Base-by-base conservation (phyloP, 2,329 filamentous ascomycete genomes). In the Clonostachys byssicola region DNA sequence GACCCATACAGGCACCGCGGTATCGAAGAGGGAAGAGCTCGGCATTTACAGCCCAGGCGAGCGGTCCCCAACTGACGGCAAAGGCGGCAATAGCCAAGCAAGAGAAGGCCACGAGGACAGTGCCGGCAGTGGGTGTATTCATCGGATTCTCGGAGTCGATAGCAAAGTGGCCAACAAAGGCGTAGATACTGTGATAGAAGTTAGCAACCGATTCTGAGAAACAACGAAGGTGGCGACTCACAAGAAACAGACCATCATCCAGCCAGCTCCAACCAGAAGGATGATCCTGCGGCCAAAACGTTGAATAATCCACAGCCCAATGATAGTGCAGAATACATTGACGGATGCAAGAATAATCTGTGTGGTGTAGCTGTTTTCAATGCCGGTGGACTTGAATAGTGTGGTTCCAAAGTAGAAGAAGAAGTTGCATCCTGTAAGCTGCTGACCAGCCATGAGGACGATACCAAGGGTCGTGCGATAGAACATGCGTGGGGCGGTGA, bases 11-110 rank as follows among this genome's bases (percentile, higher is more conserved):
- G 47, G 67, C 68, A 35, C 73, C 72, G 45, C 77, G 70, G 58
- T 80, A 79, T 7, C 80, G 72, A 3, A 74, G 68, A 6, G 83
- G 83, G 58, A 84, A 87, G 49, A 86, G 73, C 61, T 86, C 83
- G 3, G 80, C 80, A 12, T 81, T 77, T 12, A 83, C 74, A 10
- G 77, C 75, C 85, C 85, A 88, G 18, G 86, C 75, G 8, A 87
- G 77, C 1, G 85, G 85, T 18, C 83, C 84, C 85, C 84, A 88
- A 12, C 81, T 86, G 51, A 76, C 80, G n/a, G 82, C 82, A 52
- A 85, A 86, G 4, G 76, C 81, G 16, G 74, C 79, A 48, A 86
- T 86, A 60, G 85, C 85, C 39, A 88, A 70, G 56, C 83, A 86
- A 0, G 84, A 83, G 61, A 87, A 86, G 46, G 83, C 74, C 41